Evolutionary conservation across 768 basidiomycete species (phyloP).

Genomic region (Termitomyces sp.): DNA sequence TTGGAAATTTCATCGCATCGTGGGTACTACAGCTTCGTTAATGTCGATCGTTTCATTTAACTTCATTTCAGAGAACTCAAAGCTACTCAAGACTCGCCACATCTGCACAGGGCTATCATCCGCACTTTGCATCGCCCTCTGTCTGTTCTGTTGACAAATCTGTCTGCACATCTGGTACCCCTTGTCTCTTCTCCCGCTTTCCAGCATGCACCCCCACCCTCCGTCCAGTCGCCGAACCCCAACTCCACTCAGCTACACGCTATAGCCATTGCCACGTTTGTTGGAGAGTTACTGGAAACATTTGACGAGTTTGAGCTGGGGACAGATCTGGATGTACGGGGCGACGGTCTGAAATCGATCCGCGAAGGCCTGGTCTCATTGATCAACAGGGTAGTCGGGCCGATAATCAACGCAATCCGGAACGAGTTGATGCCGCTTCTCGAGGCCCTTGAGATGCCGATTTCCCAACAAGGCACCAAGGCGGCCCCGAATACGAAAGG

Average conservation of each 20-base stretch:
- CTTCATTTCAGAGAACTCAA: conserved; percentile 55
- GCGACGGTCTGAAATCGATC: conserved; percentile 63
- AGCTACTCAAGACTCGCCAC: conserved; percentile 55
- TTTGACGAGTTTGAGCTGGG: conserved; percentile 68
- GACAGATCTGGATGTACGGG: conserved; percentile 52
- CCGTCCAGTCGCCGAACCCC: conserved; percentile 42
- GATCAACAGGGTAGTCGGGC: conserved; percentile 60
- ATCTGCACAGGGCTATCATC: conserved; percentile 64
- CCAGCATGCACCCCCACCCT: conserved; percentile 44
- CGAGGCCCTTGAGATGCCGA: conserved; percentile 54
- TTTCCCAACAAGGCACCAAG: conserved; percentile 24
- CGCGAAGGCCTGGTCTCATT: conserved; percentile 69
- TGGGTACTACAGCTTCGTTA: conserved; percentile 33
- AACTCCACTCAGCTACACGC: conserved; percentile 72
- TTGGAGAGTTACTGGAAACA: conserved; percentile 66
- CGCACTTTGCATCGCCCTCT: conserved; percentile 73
- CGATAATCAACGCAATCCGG: conserved; percentile 57
- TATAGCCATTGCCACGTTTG: conserved; percentile 60
- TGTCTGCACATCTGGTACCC: conserved; percentile 64
- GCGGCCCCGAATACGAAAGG: conserved; percentile 25
- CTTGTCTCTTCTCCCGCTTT: conserved; percentile 63
- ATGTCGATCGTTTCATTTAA: conserved; percentile 8
- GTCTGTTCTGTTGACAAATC: conserved; percentile 65
- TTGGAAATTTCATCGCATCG: conserved; percentile 69
- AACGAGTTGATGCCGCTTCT: conserved; percentile 56